These are phyloP conservation scores for Blastocystis sp. DNA, from an alignment of 352 stramenopile genomes.

Conservation along the genomic window DNA sequence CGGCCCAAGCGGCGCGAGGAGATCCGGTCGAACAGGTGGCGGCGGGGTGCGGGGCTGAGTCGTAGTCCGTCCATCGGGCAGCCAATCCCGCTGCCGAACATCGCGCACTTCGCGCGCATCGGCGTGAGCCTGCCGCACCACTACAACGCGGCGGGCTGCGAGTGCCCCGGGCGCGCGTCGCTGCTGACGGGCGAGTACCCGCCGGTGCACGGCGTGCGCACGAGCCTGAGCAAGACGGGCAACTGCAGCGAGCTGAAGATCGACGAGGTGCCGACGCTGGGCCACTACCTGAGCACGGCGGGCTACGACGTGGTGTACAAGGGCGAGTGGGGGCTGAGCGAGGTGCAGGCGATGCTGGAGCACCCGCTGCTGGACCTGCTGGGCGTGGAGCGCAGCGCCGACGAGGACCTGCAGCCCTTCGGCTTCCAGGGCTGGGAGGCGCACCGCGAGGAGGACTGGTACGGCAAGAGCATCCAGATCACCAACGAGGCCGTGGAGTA, in stretches of 20 bases:
- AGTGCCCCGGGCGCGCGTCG: conserved; percentile 40
- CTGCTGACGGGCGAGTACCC: conserved; percentile 47
- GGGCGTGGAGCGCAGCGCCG: conserved; percentile 35
- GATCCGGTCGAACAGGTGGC: conserved; percentile 3
- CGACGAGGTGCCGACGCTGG: conserved; percentile 60
- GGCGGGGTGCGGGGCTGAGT: not conserved
- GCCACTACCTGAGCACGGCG: conserved; percentile 39
- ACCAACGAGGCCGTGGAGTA: conserved; percentile 54
- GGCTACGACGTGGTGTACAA: conserved; percentile 67
- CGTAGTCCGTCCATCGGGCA: conserved; percentile 33
- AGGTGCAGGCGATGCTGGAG: conserved; percentile 50
- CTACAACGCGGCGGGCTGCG: conserved; percentile 39
- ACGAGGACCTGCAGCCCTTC: conserved; percentile 55
- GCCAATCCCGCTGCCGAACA: conserved; percentile 16
- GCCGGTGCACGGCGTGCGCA: conserved; percentile 49
- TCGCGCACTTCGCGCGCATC: conserved; percentile 33
- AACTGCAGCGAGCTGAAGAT: conserved; percentile 28
- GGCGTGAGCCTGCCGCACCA: conserved; percentile 12
- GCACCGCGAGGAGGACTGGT: conserved; percentile 28
- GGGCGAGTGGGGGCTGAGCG: conserved; percentile 61
- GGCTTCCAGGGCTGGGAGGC: conserved; percentile 55
- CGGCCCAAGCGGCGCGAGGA: not conserved
- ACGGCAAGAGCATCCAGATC: conserved; percentile 28
- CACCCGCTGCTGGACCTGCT: conserved; percentile 47
- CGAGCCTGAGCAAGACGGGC: conserved; percentile 25